Evolutionary conservation across 768 basidiomycete genomes (phyloP), one percentile per base, ranked within the genome.

Genomic region (Tephrocybe sp.): DNA sequence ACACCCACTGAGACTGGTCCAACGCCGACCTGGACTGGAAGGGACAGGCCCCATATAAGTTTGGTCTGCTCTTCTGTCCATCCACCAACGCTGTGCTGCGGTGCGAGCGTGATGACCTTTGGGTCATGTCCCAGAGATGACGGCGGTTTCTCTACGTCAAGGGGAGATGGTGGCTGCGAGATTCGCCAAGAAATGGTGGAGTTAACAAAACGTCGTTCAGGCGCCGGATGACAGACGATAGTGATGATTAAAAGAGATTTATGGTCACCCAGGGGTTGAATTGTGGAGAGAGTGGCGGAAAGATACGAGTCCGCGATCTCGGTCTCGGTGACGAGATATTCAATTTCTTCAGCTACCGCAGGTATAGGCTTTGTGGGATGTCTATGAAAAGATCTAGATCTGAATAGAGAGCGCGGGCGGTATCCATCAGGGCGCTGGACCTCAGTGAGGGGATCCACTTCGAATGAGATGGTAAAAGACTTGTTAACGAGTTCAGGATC

Each of bases 1-100:
- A 60, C 44, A 11, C 44, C 55, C 9, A 46, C 55, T 8, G 57
- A 57, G 15, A n/a, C 55, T 9, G 42, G 52, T 26, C 43, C 35
- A 7, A 52, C 28, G 8, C 55, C 53, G 32, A 44, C 44, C 36
- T 55, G 42, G 4, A 47, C 49, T 1, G 54, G 56, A 9, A 49
- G 27, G 6, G 52, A 44, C 21, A 60, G 28, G 5, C 54, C 46
- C 60, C 60, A 62, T 7, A 58, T 36, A 12, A 62, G 49, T 26
- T 38, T 55, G 2, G 61, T 53, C 48, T 60, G 59, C 40, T 62
- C 61, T 44, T 60, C 56, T 15, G 61, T 58, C 61, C 61, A 60
- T 21, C 59, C 61, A 15, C 61, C 61, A 30, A 56, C 51, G 31
- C 56, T 58, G 35, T 62, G 57, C 34, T 55, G 54, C 2, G 61